Percentiles rank a stretch among this genome's conserved stretches.
Evolutionary conservation across 495 filamentous ascomycete genomes (phyloP).

Genomic region (Lophiotrema nucula): DNA sequence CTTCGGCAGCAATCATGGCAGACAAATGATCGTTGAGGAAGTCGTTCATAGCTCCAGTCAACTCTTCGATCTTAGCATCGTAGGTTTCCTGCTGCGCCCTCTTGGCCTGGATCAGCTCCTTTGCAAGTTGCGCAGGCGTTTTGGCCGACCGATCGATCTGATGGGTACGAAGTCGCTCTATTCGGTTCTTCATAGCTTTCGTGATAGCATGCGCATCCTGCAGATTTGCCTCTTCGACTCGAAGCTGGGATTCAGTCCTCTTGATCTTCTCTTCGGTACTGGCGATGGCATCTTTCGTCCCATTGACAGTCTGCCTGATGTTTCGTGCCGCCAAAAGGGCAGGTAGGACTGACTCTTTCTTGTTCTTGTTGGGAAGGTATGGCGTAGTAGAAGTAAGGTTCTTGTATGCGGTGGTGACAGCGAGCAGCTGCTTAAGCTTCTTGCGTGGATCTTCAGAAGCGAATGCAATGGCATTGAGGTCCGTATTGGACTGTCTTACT

Average conservation of each 20-base stretch:
- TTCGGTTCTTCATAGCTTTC: slow-evolving; percentile 57
- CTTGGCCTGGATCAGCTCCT: slow-evolving; percentile 58
- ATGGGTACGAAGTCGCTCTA: slow-evolving; percentile 54
- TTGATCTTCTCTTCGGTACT: slow-evolving; percentile 56
- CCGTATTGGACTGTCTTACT: neutral
- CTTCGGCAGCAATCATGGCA: slow-evolving; percentile 80
- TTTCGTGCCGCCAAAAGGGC: slow-evolving; percentile 68
- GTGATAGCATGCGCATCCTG: slow-evolving; percentile 57
- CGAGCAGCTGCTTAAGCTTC: slow-evolving; percentile 54
- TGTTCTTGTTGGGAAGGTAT: slow-evolving; percentile 58
- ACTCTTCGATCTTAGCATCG: slow-evolving; percentile 52
- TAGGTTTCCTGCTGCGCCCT: slow-evolving; percentile 57
- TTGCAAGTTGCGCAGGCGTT: slow-evolving; percentile 58
- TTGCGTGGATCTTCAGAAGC: slow-evolving; percentile 45
- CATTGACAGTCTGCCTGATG: slow-evolving; percentile 60
- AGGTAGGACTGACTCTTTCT: slow-evolving; percentile 63
- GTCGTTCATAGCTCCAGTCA: slow-evolving; percentile 63
- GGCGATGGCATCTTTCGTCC: slow-evolving; percentile 60
- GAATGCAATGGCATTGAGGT: slow-evolving; percentile 14
- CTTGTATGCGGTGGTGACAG: slow-evolving; percentile 64
- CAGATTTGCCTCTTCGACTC: slow-evolving; percentile 59
- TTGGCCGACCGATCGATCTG: slow-evolving; percentile 56
- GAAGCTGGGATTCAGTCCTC: slow-evolving; percentile 52
- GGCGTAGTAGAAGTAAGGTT: slow-evolving; percentile 58
- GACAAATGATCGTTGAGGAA: slow-evolving; percentile 75